Evolutionary conservation across 208 protist genomes (phyloP).

Genomic region (Tetramitus jugosus): DNA sequence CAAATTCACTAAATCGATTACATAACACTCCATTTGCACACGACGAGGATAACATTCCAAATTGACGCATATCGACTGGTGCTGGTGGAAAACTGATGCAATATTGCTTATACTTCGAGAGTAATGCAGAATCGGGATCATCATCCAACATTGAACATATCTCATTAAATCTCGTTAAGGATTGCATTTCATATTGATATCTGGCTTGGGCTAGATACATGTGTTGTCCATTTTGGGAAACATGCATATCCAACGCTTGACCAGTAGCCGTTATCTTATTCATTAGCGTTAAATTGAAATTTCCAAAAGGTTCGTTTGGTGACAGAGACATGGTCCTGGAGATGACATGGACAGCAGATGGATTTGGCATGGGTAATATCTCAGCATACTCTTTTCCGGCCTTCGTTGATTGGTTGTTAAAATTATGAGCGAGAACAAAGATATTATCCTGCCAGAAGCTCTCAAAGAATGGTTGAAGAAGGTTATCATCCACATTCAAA

Average conservation of each 20-base stretch:
- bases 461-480: too few relatives aligned
- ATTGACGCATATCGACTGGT: background rate
- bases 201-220: background rate
- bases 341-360: too few relatives aligned
- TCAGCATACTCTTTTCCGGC: too few relatives aligned
- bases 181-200: background rate
- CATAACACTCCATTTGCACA: background rate
- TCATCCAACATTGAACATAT: background rate
- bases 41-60: background rate
- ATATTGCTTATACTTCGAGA: background rate
- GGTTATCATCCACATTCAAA: too few relatives aligned
- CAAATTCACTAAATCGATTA: background rate
- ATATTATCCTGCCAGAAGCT: too few relatives aligned
- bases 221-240: constrained; percentile 8
- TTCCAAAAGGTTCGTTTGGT: too few relatives aligned
- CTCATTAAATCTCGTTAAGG: background rate
- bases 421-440: too few relatives aligned
- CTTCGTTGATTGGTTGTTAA: too few relatives aligned
- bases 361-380: too few relatives aligned
- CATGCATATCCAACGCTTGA: background rate
- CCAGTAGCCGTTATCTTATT: too few relatives aligned
- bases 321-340: too few relatives aligned
- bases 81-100: background rate
- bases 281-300: too few relatives aligned
- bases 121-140: background rate